Evolutionary conservation across 768 basidiomycete species (phyloP).

Genomic region (Rhizopogon salebrosus): DNA sequence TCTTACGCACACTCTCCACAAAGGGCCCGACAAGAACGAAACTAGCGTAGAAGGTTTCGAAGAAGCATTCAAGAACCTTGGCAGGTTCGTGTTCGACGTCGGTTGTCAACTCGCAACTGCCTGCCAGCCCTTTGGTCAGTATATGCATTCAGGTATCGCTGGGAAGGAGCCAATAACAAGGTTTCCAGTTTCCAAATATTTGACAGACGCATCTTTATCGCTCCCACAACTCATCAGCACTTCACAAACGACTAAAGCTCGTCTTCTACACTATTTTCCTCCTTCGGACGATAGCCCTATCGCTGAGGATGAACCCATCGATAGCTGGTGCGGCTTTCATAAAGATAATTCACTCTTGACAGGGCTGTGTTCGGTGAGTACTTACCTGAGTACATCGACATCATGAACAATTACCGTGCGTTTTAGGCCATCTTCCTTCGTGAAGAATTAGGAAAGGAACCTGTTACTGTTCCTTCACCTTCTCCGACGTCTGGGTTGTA

Average conservation of each 20-base stretch:
- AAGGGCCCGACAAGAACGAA: conserved; percentile 64
- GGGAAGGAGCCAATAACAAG: conserved; percentile 2
- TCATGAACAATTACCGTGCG: conserved; percentile 2
- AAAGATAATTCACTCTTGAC: conserved; percentile 89
- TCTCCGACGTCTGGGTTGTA: conserved; percentile 81
- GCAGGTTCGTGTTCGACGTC: conserved; percentile 75
- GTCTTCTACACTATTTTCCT: conserved; percentile 96
- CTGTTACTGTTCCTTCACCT: conserved; percentile 56
- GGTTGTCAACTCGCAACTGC: conserved; percentile 80
- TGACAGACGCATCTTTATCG: conserved; percentile 60
- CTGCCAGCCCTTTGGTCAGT: conserved; percentile 84
- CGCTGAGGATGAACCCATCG: conserved; percentile 59
- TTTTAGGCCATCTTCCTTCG: conserved; percentile 79
- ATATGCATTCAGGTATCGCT: neutral
- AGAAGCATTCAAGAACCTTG: conserved; percentile 82
- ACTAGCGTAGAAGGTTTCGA: conserved; percentile 71
- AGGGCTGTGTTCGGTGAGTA: conserved; percentile 79
- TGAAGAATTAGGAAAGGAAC: conserved; percentile 35
- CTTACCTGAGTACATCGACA: neutral
- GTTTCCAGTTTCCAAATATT: conserved; percentile 52
- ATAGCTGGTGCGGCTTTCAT: conserved; percentile 95
- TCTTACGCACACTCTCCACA: neutral
- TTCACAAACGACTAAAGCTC: conserved; percentile 85
- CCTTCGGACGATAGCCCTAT: conserved; percentile 37
- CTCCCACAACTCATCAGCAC: conserved; percentile 66